Percentiles rank a stretch among this genome's conserved stretches.
phyloP scores from a whole-genome alignment of 805 yeast species.

The Wickerhamomyces alni region DNA sequence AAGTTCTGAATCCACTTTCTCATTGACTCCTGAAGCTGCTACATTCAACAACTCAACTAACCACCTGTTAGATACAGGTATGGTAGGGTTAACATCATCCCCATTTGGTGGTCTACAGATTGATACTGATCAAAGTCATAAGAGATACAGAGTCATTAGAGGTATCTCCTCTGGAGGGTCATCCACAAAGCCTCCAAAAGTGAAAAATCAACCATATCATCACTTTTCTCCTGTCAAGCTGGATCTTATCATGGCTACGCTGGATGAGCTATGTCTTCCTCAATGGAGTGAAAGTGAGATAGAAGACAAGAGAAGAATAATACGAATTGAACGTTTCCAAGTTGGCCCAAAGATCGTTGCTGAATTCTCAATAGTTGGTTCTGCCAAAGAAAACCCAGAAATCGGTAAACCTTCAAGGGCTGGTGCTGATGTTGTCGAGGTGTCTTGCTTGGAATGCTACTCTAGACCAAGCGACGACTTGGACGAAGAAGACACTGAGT shows the following conservation, averaged over 20 bases:
- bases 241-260: conserved; percentile 37
- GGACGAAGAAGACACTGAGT: conserved; percentile 23
- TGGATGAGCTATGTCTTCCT: conserved; percentile 44
- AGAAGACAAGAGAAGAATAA: conserved; percentile 48
- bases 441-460: conserved; percentile 49
- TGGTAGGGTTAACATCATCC: conserved; percentile 1
- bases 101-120: too few species aligned
- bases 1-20: conserved; percentile 8
- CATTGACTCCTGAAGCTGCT: conserved; percentile 15
- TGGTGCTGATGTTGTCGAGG: conserved; percentile 49
- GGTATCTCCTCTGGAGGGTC: conserved; percentile 57
- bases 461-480: conserved; percentile 26
- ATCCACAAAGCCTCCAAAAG: conserved; percentile 48
- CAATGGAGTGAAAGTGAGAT: conserved; percentile 42
- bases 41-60: conserved; percentile 3
- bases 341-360: conserved; percentile 40
- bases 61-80: conserved; percentile 1
- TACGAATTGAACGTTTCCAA: conserved; percentile 52
- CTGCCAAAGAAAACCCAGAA: conserved; percentile 42
- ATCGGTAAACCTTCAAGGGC: conserved; percentile 28
- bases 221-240: conserved; percentile 42
- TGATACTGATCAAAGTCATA: background rate
- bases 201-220: conserved; percentile 21
- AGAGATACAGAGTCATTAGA: conserved; percentile 39
- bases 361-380: conserved; percentile 44